Conservation (phyloP, 2,329 filamentous ascomycete species). For the Massarina eburnea region DNA sequence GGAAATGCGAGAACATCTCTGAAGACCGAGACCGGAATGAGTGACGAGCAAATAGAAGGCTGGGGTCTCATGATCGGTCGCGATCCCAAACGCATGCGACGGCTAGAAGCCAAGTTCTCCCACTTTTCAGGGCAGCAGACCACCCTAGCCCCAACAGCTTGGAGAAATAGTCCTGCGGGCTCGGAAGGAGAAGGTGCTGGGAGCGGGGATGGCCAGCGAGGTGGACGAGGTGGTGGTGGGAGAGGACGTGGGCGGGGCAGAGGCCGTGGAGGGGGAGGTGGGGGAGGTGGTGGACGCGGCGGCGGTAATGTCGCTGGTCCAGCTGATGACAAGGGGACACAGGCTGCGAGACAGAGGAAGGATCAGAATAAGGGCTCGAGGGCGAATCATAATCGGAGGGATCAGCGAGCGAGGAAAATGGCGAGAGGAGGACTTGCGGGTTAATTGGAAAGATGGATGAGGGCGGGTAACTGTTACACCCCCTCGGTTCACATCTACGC, state of each 20-base stretch:
- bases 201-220: slow-evolving; percentile 46
- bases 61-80: slow-evolving; percentile 86
- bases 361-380: slow-evolving; percentile 79
- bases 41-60: slow-evolving; percentile 90
- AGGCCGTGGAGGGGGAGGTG: slow-evolving; percentile 37
- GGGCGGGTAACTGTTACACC: too few species aligned
- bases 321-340: slow-evolving; percentile 69
- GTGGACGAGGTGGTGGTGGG: slow-evolving; percentile 50
- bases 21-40: slow-evolving; percentile 79
- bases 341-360: slow-evolving; percentile 71
- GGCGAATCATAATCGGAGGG: slow-evolving; percentile 84
- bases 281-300: slow-evolving; percentile 18
- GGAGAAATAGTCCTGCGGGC: slow-evolving; percentile 51
- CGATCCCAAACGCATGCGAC: slow-evolving; percentile 67
- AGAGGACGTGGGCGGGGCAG: slow-evolving; percentile 40
- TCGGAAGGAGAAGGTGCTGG: slow-evolving; percentile 54
- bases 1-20: slow-evolving; percentile 64
- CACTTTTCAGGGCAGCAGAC: slow-evolving; percentile 68
- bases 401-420: slow-evolving; percentile 66
- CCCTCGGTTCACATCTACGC: too few species aligned
- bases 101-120: slow-evolving; percentile 70
- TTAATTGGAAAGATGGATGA: slow-evolving; percentile 15
- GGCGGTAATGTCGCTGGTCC: slow-evolving; percentile 63
- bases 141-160: slow-evolving; percentile 67
- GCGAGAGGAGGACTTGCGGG: slow-evolving; percentile 57